These are phyloP conservation scores for Huntiella moniliformis DNA, from an alignment of 2,329 filamentous ascomycete genomes.

Conservation along the genomic window DNA sequence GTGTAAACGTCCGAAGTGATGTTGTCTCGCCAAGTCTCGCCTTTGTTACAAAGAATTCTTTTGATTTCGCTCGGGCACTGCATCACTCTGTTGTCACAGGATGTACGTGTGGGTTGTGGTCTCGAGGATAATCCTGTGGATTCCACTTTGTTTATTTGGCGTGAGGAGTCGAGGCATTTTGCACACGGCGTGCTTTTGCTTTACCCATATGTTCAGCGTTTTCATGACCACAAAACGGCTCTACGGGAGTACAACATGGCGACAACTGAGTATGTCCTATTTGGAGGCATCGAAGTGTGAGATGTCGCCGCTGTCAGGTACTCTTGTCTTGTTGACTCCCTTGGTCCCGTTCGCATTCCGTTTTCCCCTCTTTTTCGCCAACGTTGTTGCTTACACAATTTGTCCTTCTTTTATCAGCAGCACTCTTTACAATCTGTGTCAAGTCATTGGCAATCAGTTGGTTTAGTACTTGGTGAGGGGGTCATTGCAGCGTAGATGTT, in stretches of 20 bases:
- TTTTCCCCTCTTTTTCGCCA: not conserved
- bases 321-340: not conserved
- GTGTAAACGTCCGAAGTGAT: conserved; percentile 21
- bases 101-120: too few relatives aligned
- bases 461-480: too few relatives aligned
- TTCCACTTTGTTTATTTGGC: not conserved
- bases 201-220: conserved; percentile 1
- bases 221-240: not conserved
- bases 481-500: too few relatives aligned
- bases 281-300: not conserved
- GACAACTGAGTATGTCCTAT: not conserved
- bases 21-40: too few relatives aligned
- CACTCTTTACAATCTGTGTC: too few relatives aligned
- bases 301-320: not conserved
- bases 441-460: too few relatives aligned
- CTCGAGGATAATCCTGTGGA: not conserved
- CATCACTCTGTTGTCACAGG: too few relatives aligned
- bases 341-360: not conserved
- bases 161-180: not conserved
- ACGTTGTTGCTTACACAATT: conserved; percentile 1
- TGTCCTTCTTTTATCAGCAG: not conserved
- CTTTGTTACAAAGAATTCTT: too few relatives aligned
- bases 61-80: too few relatives aligned
- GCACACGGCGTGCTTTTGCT: too few relatives aligned
- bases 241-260: too few relatives aligned